Evolutionary conservation across 1,139 yeast genomes (phyloP).

Genomic region (Arxiozyma slooffiae): DNA sequence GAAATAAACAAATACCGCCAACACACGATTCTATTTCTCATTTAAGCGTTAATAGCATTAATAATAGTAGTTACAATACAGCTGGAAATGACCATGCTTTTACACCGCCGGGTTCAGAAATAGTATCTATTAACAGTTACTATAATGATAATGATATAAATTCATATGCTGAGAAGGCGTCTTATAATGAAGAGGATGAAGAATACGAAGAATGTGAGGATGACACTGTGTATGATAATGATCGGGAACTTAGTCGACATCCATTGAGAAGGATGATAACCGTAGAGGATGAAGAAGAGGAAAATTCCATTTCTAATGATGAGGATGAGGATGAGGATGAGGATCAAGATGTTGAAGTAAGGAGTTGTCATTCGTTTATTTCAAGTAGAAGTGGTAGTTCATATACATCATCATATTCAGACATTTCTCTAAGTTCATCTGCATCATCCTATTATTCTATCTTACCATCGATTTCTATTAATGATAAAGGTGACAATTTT

Average conservation of each 20-base stretch:
- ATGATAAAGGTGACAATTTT: slow-evolving; percentile 23
- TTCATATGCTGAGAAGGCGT: neutral
- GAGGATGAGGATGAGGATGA: neutral
- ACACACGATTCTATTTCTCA: neutral
- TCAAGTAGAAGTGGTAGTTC: slow-evolving; percentile 4
- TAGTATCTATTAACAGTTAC: slow-evolving; percentile 16
- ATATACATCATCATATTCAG: neutral
- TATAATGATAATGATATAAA: slow-evolving; percentile 4
- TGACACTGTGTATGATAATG: neutral
- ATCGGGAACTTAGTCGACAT: slow-evolving; percentile 1
- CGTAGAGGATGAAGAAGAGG: neutral
- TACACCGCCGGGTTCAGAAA: slow-evolving; percentile 16
- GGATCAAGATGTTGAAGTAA: neutral
- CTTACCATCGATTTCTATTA: slow-evolving; percentile 27
- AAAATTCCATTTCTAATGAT: neutral
- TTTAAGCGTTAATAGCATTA: neutral
- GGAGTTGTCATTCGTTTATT: neutral
- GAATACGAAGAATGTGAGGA: too few species aligned
- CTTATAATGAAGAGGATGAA: neutral
- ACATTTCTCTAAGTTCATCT: slow-evolving; percentile 1
- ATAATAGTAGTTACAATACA: neutral
- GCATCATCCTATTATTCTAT: slow-evolving; percentile 19
- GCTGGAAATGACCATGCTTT: slow-evolving; percentile 3
- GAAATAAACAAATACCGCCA: neutral
- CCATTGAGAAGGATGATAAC: slow-evolving; percentile 5